Conservation (phyloP, 768 basidiomycete species). For the Russula sp. region DNA sequence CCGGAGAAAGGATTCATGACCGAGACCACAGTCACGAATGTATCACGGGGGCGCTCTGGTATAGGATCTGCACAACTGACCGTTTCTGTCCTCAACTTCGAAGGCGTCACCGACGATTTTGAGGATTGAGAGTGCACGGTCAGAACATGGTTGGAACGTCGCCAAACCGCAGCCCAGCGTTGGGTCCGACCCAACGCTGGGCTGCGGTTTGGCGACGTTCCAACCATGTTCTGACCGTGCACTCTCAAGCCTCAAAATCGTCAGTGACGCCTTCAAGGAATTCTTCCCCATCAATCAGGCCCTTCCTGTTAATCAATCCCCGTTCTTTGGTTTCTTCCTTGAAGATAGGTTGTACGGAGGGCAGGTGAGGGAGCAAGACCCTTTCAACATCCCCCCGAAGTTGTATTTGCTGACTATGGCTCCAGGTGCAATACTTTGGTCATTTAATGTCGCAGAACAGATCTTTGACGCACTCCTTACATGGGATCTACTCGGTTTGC, state of each 20-base stretch:
- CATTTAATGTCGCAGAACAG: conserved; percentile 29
- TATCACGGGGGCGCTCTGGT: conserved; percentile 11
- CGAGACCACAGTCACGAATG: conserved; percentile 15
- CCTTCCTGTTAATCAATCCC: not conserved
- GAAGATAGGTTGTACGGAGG: conserved; percentile 11
- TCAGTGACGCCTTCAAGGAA: conserved; percentile 8
- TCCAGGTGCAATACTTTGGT: conserved; percentile 30
- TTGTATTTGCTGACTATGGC: not conserved
- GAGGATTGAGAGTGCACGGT: no score
- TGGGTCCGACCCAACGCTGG: conserved; percentile 17
- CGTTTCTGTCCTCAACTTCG: conserved; percentile 13
- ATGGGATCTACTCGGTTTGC: conserved; percentile 25
- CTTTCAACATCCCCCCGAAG: not conserved
- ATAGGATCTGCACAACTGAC: not conserved
- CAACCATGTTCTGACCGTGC: conserved; percentile 21
- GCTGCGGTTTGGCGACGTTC: conserved; percentile 12
- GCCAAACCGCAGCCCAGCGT: no score
- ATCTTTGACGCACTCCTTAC: conserved; percentile 28
- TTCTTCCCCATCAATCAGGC: conserved; percentile 4
- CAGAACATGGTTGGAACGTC: no score
- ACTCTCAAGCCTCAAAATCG: conserved; percentile 10
- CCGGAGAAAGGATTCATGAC: conserved; percentile 12
- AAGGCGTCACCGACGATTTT: no score
- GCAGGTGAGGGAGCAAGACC: not conserved
- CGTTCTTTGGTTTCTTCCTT: conserved; percentile 3